phyloP scores from a whole-genome alignment of 1,284 basidiomycete genomes.

The Polyporus tsugae region DNA sequence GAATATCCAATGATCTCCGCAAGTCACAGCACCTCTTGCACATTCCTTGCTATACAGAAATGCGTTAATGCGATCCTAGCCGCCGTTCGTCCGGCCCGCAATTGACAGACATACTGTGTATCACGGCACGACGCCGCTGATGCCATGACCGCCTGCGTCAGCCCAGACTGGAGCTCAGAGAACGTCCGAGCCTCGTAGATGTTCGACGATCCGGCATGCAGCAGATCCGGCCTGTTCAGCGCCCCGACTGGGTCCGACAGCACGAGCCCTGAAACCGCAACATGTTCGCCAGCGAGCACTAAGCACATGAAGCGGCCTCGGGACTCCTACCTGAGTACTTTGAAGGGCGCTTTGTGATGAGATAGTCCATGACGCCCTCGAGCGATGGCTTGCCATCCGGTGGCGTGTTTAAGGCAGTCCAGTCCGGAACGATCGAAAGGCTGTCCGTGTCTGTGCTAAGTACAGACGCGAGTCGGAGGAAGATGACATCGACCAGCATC shows the following conservation, averaged over 20 bases:
- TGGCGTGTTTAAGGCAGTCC: constrained; percentile 16
- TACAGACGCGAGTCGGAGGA: constrained; percentile 23
- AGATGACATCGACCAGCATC: constrained; percentile 25
- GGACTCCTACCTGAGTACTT: constrained; percentile 21
- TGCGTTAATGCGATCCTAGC: background rate
- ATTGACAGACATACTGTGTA: constrained; percentile 11
- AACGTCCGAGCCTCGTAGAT: constrained; percentile 22
- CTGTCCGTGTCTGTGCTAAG: constrained; percentile 17
- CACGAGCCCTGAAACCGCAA: constrained; percentile 14
- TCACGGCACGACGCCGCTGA: constrained; percentile 15
- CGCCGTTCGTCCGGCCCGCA: background rate
- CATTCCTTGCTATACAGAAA: constrained; percentile 19
- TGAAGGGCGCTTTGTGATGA: constrained; percentile 19
- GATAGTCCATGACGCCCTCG: constrained; percentile 24
- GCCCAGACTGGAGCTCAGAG: constrained; percentile 19
- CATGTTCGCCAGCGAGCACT: background rate
- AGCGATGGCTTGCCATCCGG: constrained; percentile 14
- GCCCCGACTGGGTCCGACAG: constrained; percentile 25
- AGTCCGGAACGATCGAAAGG: constrained; percentile 20
- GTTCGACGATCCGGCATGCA: constrained; percentile 20
- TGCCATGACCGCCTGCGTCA: constrained; percentile 24
- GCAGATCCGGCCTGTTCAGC: constrained; percentile 22
- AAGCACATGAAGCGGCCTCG: background rate
- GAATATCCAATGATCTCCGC: constrained; percentile 25
- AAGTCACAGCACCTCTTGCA: constrained; percentile 22